Conservation (phyloP, 1,139 yeast genomes). For the Candida pseudoviswanathii region DNA sequence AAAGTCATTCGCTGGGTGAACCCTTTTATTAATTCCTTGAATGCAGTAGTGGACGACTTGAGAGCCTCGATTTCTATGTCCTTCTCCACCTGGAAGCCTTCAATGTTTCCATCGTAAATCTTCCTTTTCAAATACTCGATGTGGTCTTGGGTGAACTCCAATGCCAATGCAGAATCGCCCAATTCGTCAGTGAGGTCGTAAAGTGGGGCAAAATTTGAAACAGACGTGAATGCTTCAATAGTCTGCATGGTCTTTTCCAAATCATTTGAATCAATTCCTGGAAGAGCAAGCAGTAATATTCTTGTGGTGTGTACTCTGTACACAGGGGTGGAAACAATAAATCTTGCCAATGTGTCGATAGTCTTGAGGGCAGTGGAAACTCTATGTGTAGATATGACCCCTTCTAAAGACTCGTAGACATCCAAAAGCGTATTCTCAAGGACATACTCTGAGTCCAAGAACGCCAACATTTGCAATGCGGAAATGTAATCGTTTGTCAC, state of each 20-base stretch:
- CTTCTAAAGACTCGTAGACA: slow-evolving; percentile 80
- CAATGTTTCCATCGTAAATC: slow-evolving; percentile 23
- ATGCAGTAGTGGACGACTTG: slow-evolving; percentile 73
- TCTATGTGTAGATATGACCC: slow-evolving; percentile 82
- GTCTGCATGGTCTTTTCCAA: slow-evolving; percentile 72
- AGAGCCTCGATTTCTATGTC: slow-evolving; percentile 59
- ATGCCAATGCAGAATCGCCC: slow-evolving; percentile 59
- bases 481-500: slow-evolving; percentile 63
- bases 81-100: slow-evolving; percentile 32
- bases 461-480: slow-evolving; percentile 65
- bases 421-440: slow-evolving; percentile 71
- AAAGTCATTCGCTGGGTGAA: slow-evolving; percentile 64
- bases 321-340: slow-evolving; percentile 63
- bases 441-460: slow-evolving; percentile 60
- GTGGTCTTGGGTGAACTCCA: slow-evolving; percentile 72
- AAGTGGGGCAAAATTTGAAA: slow-evolving; percentile 75
- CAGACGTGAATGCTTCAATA: slow-evolving; percentile 68
- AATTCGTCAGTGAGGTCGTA: slow-evolving; percentile 48
- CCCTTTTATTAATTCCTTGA: slow-evolving; percentile 59
- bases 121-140: slow-evolving; percentile 48
- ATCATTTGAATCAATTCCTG: slow-evolving; percentile 91
- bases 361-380: slow-evolving; percentile 72
- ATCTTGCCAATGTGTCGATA: slow-evolving; percentile 66
- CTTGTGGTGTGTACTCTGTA: slow-evolving; percentile 82
- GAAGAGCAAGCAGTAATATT: slow-evolving; percentile 65